A percentile compares a stretch with the other conserved stretches of the same genome.
Evolutionary conservation across 495 filamentous ascomycete genomes (phyloP).

Genomic region (Penicillium cinerascens): DNA sequence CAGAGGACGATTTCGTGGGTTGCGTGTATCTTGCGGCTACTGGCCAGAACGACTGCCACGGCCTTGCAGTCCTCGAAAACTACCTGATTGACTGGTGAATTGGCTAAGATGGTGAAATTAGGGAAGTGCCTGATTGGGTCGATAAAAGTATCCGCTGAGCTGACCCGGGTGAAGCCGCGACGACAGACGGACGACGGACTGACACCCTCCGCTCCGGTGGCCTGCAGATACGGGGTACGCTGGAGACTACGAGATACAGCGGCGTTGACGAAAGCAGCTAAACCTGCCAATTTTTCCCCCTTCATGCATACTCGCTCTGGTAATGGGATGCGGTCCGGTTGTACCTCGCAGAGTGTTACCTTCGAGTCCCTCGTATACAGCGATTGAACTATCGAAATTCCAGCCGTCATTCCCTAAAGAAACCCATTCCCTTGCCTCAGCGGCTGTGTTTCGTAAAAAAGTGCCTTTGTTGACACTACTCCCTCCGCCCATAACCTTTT

Average conservation of each 20-base stretch:
- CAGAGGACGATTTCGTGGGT: constrained; percentile 5
- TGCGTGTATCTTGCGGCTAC: constrained; percentile 1
- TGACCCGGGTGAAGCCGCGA: constrained; percentile 1
- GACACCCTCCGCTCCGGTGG: constrained; percentile 1
- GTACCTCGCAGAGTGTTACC: not conserved
- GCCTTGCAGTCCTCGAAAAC: constrained; percentile 1
- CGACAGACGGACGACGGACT: not conserved
- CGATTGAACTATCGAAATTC: constrained; percentile 1
- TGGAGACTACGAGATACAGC: not conserved
- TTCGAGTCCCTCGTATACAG: constrained; percentile 1
- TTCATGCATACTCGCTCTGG: constrained; percentile 3
- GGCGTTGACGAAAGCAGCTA: not conserved
- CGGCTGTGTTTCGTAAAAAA: not conserved
- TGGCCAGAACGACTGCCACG: not conserved
- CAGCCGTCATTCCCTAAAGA: not conserved
- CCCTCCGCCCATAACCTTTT: constrained; percentile 2
- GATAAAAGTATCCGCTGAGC: constrained; percentile 2
- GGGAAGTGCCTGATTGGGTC: not conserved
- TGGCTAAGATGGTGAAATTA: constrained; percentile 1
- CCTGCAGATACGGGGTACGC: not conserved
- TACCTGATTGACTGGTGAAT: not conserved
- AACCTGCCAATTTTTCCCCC: constrained; percentile 2
- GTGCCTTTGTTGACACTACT: constrained; percentile 1
- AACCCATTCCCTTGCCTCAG: constrained; percentile 1
- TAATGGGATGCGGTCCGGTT: constrained; percentile 2